phyloP scores from a whole-genome alignment of 768 basidiomycete genomes.

The Auriscalpium orientale region DNA sequence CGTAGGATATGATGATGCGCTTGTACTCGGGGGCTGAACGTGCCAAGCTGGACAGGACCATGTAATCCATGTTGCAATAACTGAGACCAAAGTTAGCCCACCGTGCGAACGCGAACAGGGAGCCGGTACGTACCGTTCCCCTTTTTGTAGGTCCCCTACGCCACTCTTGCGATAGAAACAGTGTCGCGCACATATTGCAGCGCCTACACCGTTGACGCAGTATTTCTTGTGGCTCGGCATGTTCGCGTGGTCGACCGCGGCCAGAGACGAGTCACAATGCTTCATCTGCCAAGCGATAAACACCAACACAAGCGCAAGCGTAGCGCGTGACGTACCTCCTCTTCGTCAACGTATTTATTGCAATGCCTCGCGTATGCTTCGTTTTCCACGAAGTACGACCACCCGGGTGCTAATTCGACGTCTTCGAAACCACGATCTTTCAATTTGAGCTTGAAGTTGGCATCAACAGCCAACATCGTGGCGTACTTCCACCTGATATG shows the following conservation, averaged over 20 bases:
- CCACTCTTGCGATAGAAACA: background rate
- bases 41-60: constrained; percentile 5
- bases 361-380: background rate
- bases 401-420: background rate
- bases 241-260: constrained; percentile 2
- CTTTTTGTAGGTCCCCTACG: background rate
- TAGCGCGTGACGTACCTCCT: constrained; percentile 18
- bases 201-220: constrained; percentile 5
- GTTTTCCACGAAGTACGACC: constrained; percentile 1
- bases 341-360: background rate
- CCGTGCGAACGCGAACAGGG: too few species aligned
- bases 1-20: background rate
- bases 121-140: background rate
- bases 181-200: constrained; percentile 5
- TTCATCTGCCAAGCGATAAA: background rate
- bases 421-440: background rate
- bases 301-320: constrained; percentile 1
- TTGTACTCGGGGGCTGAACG: background rate
- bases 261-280: background rate
- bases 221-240: background rate
- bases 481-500: background rate
- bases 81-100: constrained; percentile 3
- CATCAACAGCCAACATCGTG: constrained; percentile 8
- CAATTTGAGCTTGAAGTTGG: constrained; percentile 4
- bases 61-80: constrained; percentile 19